These are phyloP conservation scores for Gossypium stocksii DNA, from an alignment of 345 rosid species.

Conservation along the genomic window DNA sequence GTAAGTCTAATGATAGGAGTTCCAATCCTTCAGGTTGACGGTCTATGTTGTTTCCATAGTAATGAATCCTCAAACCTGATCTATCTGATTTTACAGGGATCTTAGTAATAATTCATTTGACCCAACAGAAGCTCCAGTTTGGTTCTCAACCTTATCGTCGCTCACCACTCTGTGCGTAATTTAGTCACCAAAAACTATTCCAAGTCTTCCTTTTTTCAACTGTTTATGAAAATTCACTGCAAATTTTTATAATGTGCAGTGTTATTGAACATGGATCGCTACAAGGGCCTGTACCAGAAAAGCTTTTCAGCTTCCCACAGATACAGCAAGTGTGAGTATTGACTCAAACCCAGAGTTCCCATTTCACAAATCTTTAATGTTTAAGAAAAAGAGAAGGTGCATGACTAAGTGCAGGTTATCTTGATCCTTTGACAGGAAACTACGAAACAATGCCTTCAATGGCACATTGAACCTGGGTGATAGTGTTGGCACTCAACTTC, in stretches of 20 bases:
- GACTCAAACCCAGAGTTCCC: neutral
- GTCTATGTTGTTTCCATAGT: neutral
- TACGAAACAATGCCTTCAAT: slow-evolving; percentile 62
- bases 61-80: slow-evolving; percentile 3
- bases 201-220: neutral
- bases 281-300: slow-evolving; percentile 55
- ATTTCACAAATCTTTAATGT: neutral
- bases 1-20: slow-evolving; percentile 36
- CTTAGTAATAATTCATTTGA: slow-evolving; percentile 81
- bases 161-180: slow-evolving; percentile 72
- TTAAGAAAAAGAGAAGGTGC: neutral
- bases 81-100: slow-evolving; percentile 47
- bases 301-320: slow-evolving; percentile 62
- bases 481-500: slow-evolving; percentile 46
- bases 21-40: neutral
- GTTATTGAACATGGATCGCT: slow-evolving; percentile 74
- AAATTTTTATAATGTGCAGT: slow-evolving; percentile 28
- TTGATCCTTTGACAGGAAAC: slow-evolving; percentile 42
- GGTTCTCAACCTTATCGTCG: slow-evolving; percentile 85
- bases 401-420: slow-evolving; percentile 2
- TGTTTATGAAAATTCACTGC: slow-evolving; percentile 6
- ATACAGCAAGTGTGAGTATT: slow-evolving; percentile 79
- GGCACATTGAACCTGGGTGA: slow-evolving; percentile 60
- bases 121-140: slow-evolving; percentile 60
- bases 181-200: slow-evolving; percentile 5